Conservation (phyloP, 2,329 filamentous ascomycete genomes). For the Sporothrix pseudoabietina region DNA sequence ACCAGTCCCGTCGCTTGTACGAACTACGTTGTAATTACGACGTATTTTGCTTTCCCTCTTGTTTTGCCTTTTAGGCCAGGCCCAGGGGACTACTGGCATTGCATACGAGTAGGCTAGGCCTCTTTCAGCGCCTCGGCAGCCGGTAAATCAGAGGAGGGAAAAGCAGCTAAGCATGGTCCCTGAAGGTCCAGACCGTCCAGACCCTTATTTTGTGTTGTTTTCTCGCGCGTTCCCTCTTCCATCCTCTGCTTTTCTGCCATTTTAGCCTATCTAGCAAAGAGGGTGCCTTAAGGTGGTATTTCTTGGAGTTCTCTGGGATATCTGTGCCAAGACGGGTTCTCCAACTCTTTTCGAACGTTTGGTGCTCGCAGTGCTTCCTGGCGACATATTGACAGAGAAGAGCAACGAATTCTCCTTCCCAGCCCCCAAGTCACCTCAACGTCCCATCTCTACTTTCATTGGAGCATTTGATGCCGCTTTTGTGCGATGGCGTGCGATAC, state of each 20-base stretch:
- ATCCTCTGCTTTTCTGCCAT: not conserved
- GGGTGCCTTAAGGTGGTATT: not conserved
- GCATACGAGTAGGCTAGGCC: slow-evolving; percentile 1
- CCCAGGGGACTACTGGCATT: not conserved
- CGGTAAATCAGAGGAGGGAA: not conserved
- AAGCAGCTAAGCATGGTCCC: not conserved
- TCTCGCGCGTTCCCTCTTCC: not conserved
- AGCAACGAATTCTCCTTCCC: not conserved
- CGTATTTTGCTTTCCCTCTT: not conserved
- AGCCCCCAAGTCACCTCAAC: not conserved
- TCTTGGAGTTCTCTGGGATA: not conserved
- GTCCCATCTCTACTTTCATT: not conserved
- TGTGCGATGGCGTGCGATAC: slow-evolving; percentile 3
- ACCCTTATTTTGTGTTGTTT: not conserved
- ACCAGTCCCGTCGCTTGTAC: not conserved
- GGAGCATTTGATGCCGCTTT: not conserved
- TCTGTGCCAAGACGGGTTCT: not conserved
- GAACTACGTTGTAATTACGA: too few species aligned
- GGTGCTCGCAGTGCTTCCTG: not conserved
- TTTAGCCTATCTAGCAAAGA: not conserved
- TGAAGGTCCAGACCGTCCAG: slow-evolving; percentile 6
- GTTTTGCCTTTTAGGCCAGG: not conserved
- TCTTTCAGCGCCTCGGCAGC: slow-evolving; percentile 7
- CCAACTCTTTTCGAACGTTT: not conserved
- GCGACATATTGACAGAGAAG: not conserved